phyloP scores from a whole-genome alignment of 169 alveolate genomes.

The Eimeria praecox region DNA sequence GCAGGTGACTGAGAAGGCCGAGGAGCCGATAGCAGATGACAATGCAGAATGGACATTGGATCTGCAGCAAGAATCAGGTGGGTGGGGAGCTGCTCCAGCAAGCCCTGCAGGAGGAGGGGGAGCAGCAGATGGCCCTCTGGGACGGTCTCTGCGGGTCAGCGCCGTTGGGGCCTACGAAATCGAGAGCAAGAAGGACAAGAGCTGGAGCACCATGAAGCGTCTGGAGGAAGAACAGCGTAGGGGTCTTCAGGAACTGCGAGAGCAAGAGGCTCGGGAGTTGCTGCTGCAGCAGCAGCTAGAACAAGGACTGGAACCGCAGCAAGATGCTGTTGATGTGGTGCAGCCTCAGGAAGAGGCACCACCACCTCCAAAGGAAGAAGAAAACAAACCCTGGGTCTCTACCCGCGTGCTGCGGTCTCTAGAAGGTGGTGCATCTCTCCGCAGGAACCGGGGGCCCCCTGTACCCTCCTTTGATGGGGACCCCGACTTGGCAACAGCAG shows the following conservation, averaged over 20 bases:
- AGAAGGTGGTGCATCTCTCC: constrained; percentile 6
- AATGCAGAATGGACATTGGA: constrained; percentile 34
- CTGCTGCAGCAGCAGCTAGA: constrained; percentile 66
- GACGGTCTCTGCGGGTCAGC: constrained; percentile 40
- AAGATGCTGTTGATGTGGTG: neutral
- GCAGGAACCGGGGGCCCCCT: constrained; percentile 36
- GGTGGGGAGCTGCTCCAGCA: neutral
- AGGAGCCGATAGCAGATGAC: constrained; percentile 37
- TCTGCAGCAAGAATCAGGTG: constrained; percentile 39
- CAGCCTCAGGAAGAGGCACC: neutral
- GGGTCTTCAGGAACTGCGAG: constrained; percentile 63
- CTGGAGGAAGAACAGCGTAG: constrained; percentile 65
- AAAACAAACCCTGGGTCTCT: constrained; percentile 34
- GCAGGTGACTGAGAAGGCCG: constrained; percentile 48
- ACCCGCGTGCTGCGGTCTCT: constrained; percentile 10
- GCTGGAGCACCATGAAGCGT: constrained; percentile 69
- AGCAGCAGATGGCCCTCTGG: constrained; percentile 57
- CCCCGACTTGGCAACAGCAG: constrained; percentile 66
- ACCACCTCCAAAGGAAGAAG: neutral
- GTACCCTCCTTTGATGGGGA: constrained; percentile 62
- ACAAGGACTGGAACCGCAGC: constrained; percentile 23
- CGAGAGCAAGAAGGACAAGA: constrained; percentile 63
- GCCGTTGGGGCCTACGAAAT: constrained; percentile 64
- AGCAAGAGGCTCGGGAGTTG: constrained; percentile 69
- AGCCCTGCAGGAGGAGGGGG: constrained; percentile 42